Evolutionary conservation across 2,329 filamentous ascomycete species (phyloP).

Genomic region (Fusarium sp.): DNA sequence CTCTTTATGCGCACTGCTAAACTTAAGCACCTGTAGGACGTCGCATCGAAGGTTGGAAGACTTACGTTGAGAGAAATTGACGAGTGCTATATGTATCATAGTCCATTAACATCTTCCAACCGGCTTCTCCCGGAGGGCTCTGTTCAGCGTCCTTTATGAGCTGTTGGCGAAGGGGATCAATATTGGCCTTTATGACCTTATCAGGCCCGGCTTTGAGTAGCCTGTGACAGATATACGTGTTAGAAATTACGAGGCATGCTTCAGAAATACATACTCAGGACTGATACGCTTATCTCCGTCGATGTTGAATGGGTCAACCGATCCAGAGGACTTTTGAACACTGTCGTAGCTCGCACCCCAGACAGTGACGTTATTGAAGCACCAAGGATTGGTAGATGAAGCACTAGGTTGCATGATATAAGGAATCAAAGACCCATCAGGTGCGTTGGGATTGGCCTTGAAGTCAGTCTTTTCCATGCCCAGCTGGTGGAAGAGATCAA

Average conservation of each 20-base stretch:
- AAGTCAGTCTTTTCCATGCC: slow-evolving; percentile 23
- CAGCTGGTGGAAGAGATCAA: slow-evolving; percentile 35
- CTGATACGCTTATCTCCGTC: not conserved
- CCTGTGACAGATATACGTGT: not conserved
- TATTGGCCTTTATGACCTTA: slow-evolving; percentile 9
- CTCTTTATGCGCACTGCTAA: not conserved
- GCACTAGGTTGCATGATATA: slow-evolving; percentile 8
- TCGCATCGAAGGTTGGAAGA: not conserved
- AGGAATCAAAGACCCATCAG: slow-evolving; percentile 15
- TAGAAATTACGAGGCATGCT: too few species aligned
- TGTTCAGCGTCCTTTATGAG: not conserved
- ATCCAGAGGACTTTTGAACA: not conserved
- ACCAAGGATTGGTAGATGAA: slow-evolving; percentile 15
- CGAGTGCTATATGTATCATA: slow-evolving; percentile 36
- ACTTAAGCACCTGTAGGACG: too few species aligned
- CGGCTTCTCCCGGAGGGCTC: not conserved
- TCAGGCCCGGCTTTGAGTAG: not conserved
- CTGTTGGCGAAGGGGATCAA: slow-evolving; percentile 6
- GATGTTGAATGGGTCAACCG: slow-evolving; percentile 8
- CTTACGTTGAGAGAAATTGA: slow-evolving; percentile 41
- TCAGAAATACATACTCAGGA: not conserved
- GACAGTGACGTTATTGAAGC: slow-evolving; percentile 13
- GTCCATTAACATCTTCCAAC: slow-evolving; percentile 26
- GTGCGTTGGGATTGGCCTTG: not conserved
- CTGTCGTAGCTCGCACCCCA: slow-evolving; percentile 4